phyloP scores from a whole-genome alignment of 1,284 basidiomycete genomes.

The Crepidotus sp. region DNA sequence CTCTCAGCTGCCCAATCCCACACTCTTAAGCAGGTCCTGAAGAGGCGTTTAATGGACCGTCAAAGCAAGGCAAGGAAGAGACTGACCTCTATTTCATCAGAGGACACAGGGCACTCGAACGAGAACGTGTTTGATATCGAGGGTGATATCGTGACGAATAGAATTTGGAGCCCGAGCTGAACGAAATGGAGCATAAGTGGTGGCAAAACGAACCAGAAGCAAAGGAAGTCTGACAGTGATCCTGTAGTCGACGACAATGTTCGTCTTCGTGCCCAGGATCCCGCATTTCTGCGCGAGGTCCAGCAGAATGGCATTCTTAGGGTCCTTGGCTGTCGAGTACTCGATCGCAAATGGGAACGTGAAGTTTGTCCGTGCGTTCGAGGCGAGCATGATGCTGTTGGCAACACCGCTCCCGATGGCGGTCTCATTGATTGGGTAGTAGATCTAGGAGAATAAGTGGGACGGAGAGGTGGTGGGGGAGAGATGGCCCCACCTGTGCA shows the following conservation, averaged over 20 bases:
- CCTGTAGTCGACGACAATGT: constrained; percentile 64
- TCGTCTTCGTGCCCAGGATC: constrained; percentile 33
- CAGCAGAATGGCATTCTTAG: constrained; percentile 48
- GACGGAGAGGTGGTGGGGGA: constrained; percentile 1
- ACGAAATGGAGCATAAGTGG: constrained; percentile 12
- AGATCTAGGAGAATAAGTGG: constrained; percentile 37
- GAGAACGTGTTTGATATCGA: constrained; percentile 56
- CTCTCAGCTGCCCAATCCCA: constrained; percentile 6
- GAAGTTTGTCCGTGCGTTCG: constrained; percentile 63
- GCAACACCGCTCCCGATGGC: constrained; percentile 61
- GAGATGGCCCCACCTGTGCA: constrained; percentile 40
- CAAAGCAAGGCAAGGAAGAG: neutral
- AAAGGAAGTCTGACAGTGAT: constrained; percentile 39
- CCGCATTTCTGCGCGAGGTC: constrained; percentile 70
- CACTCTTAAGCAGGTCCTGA: constrained; percentile 10
- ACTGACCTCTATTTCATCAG: constrained; percentile 30
- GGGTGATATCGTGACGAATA: constrained; percentile 63
- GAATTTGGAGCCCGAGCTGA: constrained; percentile 54
- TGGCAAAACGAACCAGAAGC: neutral
- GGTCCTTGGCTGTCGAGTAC: constrained; percentile 58
- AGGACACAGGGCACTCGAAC: constrained; percentile 59
- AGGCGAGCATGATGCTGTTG: constrained; percentile 54
- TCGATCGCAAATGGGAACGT: constrained; percentile 74
- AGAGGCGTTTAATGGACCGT: too few relatives aligned
- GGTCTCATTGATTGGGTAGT: constrained; percentile 67